Base-by-base conservation (phyloP, 306 rosid species). In the Rosa rugosa region DNA sequence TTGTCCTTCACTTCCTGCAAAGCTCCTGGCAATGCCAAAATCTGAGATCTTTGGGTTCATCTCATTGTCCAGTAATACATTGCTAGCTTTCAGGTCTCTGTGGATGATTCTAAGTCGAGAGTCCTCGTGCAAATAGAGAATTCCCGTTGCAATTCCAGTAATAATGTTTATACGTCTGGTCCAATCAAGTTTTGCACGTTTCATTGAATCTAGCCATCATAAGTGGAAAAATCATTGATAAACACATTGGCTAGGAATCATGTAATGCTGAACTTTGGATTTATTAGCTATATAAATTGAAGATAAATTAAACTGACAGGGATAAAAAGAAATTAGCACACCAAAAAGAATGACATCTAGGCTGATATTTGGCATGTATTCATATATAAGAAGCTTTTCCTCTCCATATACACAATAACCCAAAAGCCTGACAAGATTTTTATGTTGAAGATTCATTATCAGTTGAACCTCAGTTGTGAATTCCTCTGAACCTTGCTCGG, bases 401-500 rank as follows among this genome's bases (percentile, higher is more conserved):
- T 74, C 59, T 1, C 85, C 88, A 57, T 87, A 78, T 8, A 83
- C 81, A 72, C 96, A 92, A 59, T 86, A 92, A 34, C 97, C 96
- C 3, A 87, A 65, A 56, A 92, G 79, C 14, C 83, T 86, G 70
- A 90, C 93, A 53, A 92, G 85, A 87, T 89, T 92, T 85, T 85
- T 90, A 12, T 89, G 96, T 38, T 92, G 97, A 82, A 90, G 97
- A 63, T 87, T 90, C n/a, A 88, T 85, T 53, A 92, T 85, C 62
- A 92, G 80, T 62, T 83, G 38, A 31, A 87, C 92, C 75, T 92
- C 97, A 72, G 89, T 93, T 64, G 84, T 90, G 79, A 90, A 93
- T 62, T 89, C 92, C 77, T 68, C 88, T 17, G 79, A 77, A 14
- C 94, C 94, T 81, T 90, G 94, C 76, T 80, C 69, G 6, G 94